Conservation (phyloP, 1,284 basidiomycete genomes). For the Pseudozyma sp. region DNA sequence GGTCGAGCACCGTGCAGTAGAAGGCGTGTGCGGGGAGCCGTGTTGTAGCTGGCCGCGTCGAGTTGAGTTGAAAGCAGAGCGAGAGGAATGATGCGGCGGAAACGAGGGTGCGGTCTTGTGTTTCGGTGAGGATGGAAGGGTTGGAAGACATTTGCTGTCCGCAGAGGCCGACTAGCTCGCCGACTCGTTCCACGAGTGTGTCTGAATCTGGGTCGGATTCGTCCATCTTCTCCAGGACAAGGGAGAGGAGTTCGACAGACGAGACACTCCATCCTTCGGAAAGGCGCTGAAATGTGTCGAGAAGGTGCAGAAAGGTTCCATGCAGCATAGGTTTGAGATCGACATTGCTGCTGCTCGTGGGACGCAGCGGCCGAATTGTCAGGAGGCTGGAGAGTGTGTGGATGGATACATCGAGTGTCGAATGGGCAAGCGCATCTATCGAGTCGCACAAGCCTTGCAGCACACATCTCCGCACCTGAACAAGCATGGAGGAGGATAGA, state of each 20-base stretch:
- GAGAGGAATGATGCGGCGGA: constrained; percentile 21
- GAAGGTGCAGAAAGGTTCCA: constrained; percentile 12
- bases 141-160: constrained; percentile 41
- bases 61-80: constrained; percentile 27
- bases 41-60: constrained; percentile 3
- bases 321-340: constrained; percentile 13
- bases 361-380: constrained; percentile 5
- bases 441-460: constrained; percentile 12
- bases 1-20: constrained; percentile 46
- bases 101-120: constrained; percentile 28
- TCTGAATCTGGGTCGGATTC: background rate
- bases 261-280: background rate
- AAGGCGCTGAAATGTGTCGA: constrained; percentile 9
- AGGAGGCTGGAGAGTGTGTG: constrained; percentile 14
- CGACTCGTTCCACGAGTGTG: constrained; percentile 9
- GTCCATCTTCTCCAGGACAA: constrained; percentile 2
- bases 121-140: constrained; percentile 31
- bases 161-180: constrained; percentile 42
- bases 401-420: constrained; percentile 6
- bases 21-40: constrained; percentile 26
- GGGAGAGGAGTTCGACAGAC: constrained; percentile 5
- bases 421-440: constrained; percentile 1
- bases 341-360: constrained; percentile 1
- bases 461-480: constrained; percentile 13
- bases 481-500: constrained; percentile 10